phyloP scores from a whole-genome alignment of 768 basidiomycete species.

The Serendipita sp. region DNA sequence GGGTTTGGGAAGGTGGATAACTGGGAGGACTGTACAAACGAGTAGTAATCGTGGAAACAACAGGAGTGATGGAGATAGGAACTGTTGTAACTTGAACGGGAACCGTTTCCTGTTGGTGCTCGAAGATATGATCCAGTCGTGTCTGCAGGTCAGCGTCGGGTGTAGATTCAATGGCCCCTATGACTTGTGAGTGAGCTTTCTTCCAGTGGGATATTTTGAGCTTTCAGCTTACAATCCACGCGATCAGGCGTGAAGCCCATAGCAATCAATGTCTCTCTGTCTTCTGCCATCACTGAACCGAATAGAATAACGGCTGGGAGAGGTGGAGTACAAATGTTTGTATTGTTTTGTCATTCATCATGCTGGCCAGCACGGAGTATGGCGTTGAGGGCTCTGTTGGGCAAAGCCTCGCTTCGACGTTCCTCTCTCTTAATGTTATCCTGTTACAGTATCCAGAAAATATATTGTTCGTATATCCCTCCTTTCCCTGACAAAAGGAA shows the following conservation, averaged over 20 bases:
- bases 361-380: too few species aligned
- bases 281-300: too few species aligned
- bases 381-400: too few species aligned
- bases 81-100: not conserved
- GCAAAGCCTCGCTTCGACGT: too few species aligned
- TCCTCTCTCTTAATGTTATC: too few species aligned
- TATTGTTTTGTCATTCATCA: too few species aligned
- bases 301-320: not conserved
- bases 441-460: too few species aligned
- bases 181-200: not conserved
- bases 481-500: too few species aligned
- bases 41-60: too few species aligned
- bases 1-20: not conserved
- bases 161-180: not conserved
- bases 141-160: not conserved
- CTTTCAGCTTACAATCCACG: not conserved
- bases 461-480: too few species aligned
- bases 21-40: not conserved
- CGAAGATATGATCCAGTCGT: not conserved
- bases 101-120: not conserved
- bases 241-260: slow-evolving; percentile 4
- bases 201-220: too few species aligned
- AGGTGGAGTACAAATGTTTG: not conserved
- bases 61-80: too few species aligned
- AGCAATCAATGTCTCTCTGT: not conserved